Conservation (phyloP, 2,329 filamentous ascomycete genomes). For the Zopfia rhizophila region DNA sequence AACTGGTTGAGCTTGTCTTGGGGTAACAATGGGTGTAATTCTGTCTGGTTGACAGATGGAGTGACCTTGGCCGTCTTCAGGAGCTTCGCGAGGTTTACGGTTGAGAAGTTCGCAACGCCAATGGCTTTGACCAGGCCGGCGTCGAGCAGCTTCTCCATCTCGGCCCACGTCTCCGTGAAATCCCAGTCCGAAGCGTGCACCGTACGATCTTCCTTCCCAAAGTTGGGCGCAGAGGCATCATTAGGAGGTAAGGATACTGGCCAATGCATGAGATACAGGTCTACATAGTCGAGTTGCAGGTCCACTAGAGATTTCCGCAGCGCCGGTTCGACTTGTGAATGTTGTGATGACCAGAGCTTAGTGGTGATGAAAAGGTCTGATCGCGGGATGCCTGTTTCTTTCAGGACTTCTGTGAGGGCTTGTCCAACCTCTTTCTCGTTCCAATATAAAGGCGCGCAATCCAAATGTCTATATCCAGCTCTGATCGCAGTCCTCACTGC, state of each 20-base stretch:
- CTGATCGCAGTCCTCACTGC: constrained; percentile 37
- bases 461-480: constrained; percentile 26
- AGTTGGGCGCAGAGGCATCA: constrained; percentile 16
- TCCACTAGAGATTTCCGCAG: constrained; percentile 38
- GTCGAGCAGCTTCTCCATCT: constrained; percentile 42
- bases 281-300: constrained; percentile 71
- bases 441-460: constrained; percentile 15
- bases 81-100: constrained; percentile 58
- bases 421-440: constrained; percentile 23
- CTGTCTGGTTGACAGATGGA: constrained; percentile 25
- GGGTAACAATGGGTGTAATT: constrained; percentile 18
- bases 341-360: constrained; percentile 90
- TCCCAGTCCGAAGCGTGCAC: constrained; percentile 10
- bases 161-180: constrained; percentile 27
- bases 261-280: constrained; percentile 77
- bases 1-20: constrained; percentile 15
- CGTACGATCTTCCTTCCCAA: constrained; percentile 53
- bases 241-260: constrained; percentile 39
- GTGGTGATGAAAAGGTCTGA: constrained; percentile 84
- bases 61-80: constrained; percentile 55
- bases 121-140: constrained; percentile 31
- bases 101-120: constrained; percentile 23
- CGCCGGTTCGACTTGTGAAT: constrained; percentile 66
- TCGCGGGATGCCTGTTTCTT: constrained; percentile 4
- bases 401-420: constrained; percentile 14